Evolutionary conservation across 2,329 filamentous ascomycete genomes (phyloP), one percentile per base, ranked within the genome.

Genomic region (Pseudogymnoascus sp.): DNA sequence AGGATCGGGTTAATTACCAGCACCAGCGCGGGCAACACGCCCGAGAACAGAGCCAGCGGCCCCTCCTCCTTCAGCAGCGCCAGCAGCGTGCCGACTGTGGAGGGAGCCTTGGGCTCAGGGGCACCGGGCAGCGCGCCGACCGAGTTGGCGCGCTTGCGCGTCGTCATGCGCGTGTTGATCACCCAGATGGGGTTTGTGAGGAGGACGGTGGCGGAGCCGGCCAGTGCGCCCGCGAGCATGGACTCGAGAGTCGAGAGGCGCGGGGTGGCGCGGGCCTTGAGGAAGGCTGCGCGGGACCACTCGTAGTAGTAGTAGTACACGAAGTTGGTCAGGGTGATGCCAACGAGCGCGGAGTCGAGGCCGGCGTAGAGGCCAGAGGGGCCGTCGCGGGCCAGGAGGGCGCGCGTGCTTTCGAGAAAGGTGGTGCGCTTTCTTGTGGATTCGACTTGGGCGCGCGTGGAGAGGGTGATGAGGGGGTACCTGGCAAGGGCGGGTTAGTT

Each of bases 301-400:
- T 99, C 95, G 78, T 97, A 99, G 93, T 91, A 99, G 82, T 97
- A 99, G 80, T 99, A 99, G 83, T 99, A 99, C 59, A 99, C 93
- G 75, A 99, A 99, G 81, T 99, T 99, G 71, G 95, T 99, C 70
- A 99, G 88, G 76, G 90, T 95, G 80, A 99, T 97, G 75, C 95
- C 95, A 76, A 99, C 97, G 53, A 99, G 82, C 61, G 95, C 95
- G 66, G 90, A 96, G 76, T 96, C 91, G 65, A 99, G 85, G 44
- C 95, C 95, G 6, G 95, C 88, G 75, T 97, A 99, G 37, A 99
- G 86, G 33, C 95, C 95, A 1, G 85, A 80, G 63, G 97, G 79
- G 71, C 95, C 95, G 78, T 99, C 95, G 70, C 95, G 90, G 70
- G 93, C 89, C 67, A 99, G 83, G 74, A 99, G 97, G 71, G 87